Conservation (phyloP, 805 yeast genomes). For the Kazachstania bromeliacearum region DNA sequence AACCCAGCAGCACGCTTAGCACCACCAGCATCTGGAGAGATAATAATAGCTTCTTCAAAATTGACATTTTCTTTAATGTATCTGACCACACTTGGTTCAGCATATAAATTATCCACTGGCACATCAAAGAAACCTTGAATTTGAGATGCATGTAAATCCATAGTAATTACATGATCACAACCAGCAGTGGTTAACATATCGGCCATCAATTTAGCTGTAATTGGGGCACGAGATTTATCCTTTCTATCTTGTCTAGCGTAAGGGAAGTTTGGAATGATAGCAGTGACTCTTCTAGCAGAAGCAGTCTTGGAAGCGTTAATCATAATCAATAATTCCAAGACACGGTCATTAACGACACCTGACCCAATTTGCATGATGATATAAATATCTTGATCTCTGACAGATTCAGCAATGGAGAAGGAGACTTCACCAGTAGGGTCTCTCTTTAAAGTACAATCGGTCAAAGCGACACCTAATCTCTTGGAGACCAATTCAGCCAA, state of each 20-base stretch:
- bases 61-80: conserved; percentile 58
- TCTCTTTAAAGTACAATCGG: conserved; percentile 55
- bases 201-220: conserved; percentile 78
- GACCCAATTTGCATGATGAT: conserved; percentile 74
- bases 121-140: conserved; percentile 79
- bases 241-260: conserved; percentile 86
- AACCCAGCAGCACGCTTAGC: conserved; percentile 83
- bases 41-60: conserved; percentile 55
- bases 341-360: conserved; percentile 66
- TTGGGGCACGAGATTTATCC: conserved; percentile 78
- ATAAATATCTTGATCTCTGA: conserved; percentile 76
- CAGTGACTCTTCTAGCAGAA: conserved; percentile 74
- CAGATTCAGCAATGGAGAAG: conserved; percentile 70
- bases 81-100: conserved; percentile 72
- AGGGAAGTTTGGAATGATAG: conserved; percentile 74
- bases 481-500: conserved; percentile 61
- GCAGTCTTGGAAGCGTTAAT: conserved; percentile 78
- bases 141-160: conserved; percentile 85
- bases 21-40: conserved; percentile 87
- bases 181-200: conserved; percentile 77
- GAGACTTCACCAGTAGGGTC: conserved; percentile 68
- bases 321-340: conserved; percentile 66
- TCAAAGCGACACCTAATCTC: conserved; percentile 48
- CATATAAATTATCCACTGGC: conserved; percentile 77
- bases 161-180: conserved; percentile 76